A percentile compares a stretch with the other conserved stretches of the same genome.
Evolutionary conservation across 139 green algal genomes (phyloP).

Genomic region (Chlamydomonas asymmetrica): DNA sequence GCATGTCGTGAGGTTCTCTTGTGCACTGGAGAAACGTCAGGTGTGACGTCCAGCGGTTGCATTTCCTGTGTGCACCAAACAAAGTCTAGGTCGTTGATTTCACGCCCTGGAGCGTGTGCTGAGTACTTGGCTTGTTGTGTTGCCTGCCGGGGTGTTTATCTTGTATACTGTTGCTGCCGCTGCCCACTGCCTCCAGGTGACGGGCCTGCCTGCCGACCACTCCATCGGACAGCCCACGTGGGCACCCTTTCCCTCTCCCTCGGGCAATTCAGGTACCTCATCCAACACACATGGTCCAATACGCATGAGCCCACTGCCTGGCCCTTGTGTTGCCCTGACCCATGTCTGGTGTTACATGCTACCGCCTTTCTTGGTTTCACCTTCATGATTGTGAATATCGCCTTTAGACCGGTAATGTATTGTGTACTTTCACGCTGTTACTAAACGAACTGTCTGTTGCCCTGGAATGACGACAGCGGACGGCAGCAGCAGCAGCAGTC

Average conservation of each 20-base stretch:
- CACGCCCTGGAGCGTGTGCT: neutral
- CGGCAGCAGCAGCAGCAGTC: slow-evolving; percentile 12
- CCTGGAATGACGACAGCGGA: neutral
- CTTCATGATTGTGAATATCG: too few relatives aligned
- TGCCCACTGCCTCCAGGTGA: neutral
- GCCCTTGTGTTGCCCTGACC: too few relatives aligned
- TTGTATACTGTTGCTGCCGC: neutral
- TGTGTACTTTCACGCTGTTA: too few relatives aligned
- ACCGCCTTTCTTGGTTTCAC: too few relatives aligned
- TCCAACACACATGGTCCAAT: neutral
- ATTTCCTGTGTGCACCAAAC: neutral
- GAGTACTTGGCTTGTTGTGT: neutral
- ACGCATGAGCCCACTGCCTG: too few relatives aligned
- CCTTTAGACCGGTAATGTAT: too few relatives aligned
- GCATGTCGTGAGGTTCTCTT: slow-evolving; percentile 1
- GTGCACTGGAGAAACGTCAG: neutral
- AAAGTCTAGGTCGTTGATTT: too few relatives aligned
- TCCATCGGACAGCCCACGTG: slow-evolving; percentile 18
- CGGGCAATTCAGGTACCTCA: neutral
- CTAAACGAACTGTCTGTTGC: too few relatives aligned
- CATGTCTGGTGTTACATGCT: too few relatives aligned
- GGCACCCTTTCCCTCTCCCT: neutral
- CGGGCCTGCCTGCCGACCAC: slow-evolving; percentile 17
- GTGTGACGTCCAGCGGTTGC: neutral
- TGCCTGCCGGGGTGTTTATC: neutral